A percentile compares a stretch with the other conserved stretches of the same genome.
Conservation (phyloP, 2,329 filamentous ascomycete species). For the Fusarium praegraminearum region DNA sequence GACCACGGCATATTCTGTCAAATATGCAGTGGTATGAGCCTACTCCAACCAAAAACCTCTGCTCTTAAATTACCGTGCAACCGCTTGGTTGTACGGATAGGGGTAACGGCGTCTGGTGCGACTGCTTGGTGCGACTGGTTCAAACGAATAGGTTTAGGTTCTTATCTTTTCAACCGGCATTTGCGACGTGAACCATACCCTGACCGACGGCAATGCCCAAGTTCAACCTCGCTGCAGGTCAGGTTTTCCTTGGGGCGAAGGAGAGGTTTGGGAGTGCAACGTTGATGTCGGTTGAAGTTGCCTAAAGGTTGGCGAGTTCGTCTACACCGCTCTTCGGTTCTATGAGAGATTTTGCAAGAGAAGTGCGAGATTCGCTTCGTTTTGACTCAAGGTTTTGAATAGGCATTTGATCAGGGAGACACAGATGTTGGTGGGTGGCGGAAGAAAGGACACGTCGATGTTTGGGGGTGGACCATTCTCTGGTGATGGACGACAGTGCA, state of each 20-base stretch:
- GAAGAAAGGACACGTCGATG: neutral
- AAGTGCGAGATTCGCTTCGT: neutral
- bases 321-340: conserved; percentile 16
- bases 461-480: neutral
- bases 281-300: conserved; percentile 37
- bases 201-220: conserved; percentile 15
- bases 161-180: conserved; percentile 26
- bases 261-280: conserved; percentile 25
- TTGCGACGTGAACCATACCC: conserved; percentile 3
- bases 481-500: neutral
- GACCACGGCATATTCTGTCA: conserved; percentile 26
- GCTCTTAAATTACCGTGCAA: conserved; percentile 14
- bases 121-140: conserved; percentile 35
- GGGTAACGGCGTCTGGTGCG: conserved; percentile 33
- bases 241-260: neutral
- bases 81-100: conserved; percentile 16
- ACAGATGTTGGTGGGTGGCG: neutral
- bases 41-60: conserved; percentile 10
- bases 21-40: conserved; percentile 6
- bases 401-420: neutral
- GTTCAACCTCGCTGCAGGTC: neutral
- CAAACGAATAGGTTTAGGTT: conserved; percentile 2
- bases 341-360: neutral
- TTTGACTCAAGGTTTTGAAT: neutral
- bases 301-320: conserved; percentile 1